Conservation (phyloP, 2,329 filamentous ascomycete genomes). For the Arthrinium phaeospermum region DNA sequence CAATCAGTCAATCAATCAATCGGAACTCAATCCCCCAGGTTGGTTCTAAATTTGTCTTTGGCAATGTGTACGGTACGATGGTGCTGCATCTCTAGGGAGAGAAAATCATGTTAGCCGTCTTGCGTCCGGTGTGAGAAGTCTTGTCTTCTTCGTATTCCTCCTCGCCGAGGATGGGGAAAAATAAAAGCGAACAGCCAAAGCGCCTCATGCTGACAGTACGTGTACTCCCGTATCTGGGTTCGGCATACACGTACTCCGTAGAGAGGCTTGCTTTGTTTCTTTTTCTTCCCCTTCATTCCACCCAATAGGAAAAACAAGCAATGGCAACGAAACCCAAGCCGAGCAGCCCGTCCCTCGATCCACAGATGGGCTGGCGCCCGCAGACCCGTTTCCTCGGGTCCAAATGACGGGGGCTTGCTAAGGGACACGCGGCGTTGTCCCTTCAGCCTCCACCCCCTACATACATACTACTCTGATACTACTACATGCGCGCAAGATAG, state of each 20-base stretch:
- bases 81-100: background rate
- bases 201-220: background rate
- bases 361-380: background rate
- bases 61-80: background rate
- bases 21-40: conserved; percentile 1
- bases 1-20: conserved; percentile 8
- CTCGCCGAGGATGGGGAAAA: background rate
- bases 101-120: background rate
- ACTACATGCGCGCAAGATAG: background rate
- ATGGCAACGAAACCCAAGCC: background rate
- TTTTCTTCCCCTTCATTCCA: background rate
- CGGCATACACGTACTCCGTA: too few species aligned
- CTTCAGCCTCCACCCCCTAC: background rate
- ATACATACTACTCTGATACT: background rate
- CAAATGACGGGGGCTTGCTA: background rate
- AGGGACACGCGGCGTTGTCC: background rate
- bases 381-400: conserved; percentile 14
- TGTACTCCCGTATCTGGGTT: background rate
- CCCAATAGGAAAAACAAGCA: background rate
- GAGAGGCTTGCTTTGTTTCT: background rate
- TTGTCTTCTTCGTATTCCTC: background rate
- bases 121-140: conserved; percentile 1
- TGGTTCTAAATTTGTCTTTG: conserved; percentile 1
- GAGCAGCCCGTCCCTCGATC: background rate
- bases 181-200: background rate